These are phyloP conservation scores for Trichoderma orchidacearum DNA, from an alignment of 495 filamentous ascomycete genomes.

Conservation along the genomic window DNA sequence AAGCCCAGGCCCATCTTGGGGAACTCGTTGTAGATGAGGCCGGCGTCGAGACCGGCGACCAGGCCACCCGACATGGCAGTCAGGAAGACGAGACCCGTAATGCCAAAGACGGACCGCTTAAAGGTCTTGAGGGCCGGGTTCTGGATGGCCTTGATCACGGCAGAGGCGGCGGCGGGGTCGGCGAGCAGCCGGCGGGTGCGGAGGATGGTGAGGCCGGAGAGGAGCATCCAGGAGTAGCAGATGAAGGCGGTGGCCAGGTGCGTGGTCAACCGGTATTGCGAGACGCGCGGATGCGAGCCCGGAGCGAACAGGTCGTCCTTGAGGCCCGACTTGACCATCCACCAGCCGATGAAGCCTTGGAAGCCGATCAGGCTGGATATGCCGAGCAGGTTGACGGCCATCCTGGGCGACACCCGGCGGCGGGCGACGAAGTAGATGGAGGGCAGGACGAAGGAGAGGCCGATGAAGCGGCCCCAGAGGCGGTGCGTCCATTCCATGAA, in stretches of 20 bases:
- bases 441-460: constrained; percentile 77
- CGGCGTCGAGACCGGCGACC: constrained; percentile 89
- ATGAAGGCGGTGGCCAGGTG: constrained; percentile 83
- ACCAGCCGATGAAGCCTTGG: constrained; percentile 94
- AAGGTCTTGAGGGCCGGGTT: constrained; percentile 56
- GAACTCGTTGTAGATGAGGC: constrained; percentile 96
- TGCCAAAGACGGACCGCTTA: constrained; percentile 55
- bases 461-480: constrained; percentile 88
- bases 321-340: constrained; percentile 96
- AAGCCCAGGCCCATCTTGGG: constrained; percentile 83
- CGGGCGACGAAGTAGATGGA: constrained; percentile 78
- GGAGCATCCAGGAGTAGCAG: constrained; percentile 88
- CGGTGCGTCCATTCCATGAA: constrained; percentile 99
- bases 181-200: constrained; percentile 56
- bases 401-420: constrained; percentile 61
- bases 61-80: constrained; percentile 89
- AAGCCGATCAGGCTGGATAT: constrained; percentile 86
- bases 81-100: constrained; percentile 65
- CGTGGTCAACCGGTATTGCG: constrained; percentile 81
- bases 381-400: constrained; percentile 63
- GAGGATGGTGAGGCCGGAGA: constrained; percentile 76
- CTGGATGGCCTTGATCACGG: constrained; percentile 42
- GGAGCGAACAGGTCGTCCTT: constrained; percentile 89
- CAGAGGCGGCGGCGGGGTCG: constrained; percentile 41
- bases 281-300: constrained; percentile 80